These are phyloP conservation scores for Bimuria novae-zelandiae DNA, from an alignment of 2,329 filamentous ascomycete genomes.

Conservation along the genomic window DNA sequence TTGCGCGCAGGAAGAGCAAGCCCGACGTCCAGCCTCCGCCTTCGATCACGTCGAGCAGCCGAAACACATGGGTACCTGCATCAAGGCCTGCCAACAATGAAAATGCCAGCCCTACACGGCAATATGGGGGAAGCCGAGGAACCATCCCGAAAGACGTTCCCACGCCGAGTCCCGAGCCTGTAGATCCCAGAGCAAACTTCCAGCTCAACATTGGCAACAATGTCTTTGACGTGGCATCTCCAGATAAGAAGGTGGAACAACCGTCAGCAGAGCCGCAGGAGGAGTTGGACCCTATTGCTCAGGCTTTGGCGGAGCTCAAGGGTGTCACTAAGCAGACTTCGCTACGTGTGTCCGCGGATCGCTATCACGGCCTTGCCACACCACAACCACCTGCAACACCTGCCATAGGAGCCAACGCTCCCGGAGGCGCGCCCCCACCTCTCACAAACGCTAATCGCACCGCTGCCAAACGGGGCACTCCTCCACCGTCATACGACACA, in stretches of 20 bases:
- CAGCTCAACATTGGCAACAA: constrained; percentile 95
- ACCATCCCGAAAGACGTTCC: constrained; percentile 36
- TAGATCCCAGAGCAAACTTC: constrained; percentile 89
- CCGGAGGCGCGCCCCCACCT: constrained; percentile 51
- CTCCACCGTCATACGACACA: constrained; percentile 84
- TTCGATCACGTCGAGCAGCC: constrained; percentile 45
- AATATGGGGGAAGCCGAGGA: constrained; percentile 36
- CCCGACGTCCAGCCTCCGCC: constrained; percentile 69
- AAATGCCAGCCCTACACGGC: constrained; percentile 51
- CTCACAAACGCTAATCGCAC: constrained; percentile 52
- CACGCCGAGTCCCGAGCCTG: constrained; percentile 68
- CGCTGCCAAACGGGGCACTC: constrained; percentile 71
- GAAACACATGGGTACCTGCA: constrained; percentile 60
- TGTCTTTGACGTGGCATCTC: constrained; percentile 87
- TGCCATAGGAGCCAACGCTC: constrained; percentile 43
- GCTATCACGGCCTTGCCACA: constrained; percentile 90
- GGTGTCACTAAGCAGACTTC: constrained; percentile 81
- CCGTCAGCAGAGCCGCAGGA: constrained; percentile 54
- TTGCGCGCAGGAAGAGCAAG: constrained; percentile 84
- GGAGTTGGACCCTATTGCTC: constrained; percentile 84
- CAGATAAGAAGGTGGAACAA: constrained; percentile 61
- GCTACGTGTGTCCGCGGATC: constrained; percentile 88
- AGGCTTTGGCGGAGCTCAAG: constrained; percentile 90
- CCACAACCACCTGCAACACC: constrained; percentile 62
- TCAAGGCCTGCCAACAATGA: constrained; percentile 45